Conservation (phyloP, 1,139 yeast genomes). For the Kodamaea sp. region DNA sequence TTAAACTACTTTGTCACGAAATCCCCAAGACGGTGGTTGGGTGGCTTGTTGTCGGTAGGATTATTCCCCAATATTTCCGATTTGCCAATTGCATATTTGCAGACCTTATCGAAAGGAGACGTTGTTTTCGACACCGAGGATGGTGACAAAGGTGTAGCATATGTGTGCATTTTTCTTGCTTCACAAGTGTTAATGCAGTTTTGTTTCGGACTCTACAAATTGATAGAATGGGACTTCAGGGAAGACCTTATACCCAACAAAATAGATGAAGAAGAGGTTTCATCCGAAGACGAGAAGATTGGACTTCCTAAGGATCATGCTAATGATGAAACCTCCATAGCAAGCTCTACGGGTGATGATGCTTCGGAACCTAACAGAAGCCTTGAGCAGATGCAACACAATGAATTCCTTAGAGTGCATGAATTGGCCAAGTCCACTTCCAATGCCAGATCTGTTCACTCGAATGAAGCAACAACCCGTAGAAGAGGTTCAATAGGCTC, state of each 20-base stretch:
- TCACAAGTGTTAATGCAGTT: slow-evolving; percentile 72
- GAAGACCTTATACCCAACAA: slow-evolving; percentile 22
- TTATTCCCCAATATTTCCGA: slow-evolving; percentile 75
- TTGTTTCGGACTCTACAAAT: slow-evolving; percentile 70
- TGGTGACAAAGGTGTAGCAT: slow-evolving; percentile 81
- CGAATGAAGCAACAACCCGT: slow-evolving; percentile 4
- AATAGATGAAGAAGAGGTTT: slow-evolving; percentile 2
- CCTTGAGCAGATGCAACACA: slow-evolving; percentile 18
- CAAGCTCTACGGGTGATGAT: slow-evolving; percentile 3
- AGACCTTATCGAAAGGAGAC: slow-evolving; percentile 70
- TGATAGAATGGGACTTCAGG: slow-evolving; percentile 72
- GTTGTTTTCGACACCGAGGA: slow-evolving; percentile 55
- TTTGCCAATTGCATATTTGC: slow-evolving; percentile 86
- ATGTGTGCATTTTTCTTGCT: slow-evolving; percentile 76
- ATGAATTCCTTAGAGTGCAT: slow-evolving; percentile 21
- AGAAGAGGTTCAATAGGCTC: slow-evolving; percentile 12
- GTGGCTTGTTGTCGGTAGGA: slow-evolving; percentile 70
- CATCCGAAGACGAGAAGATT: slow-evolving; percentile 6
- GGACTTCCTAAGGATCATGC: background rate
- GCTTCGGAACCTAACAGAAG: background rate
- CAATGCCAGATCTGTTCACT: slow-evolving; percentile 10
- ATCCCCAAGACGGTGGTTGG: slow-evolving; percentile 74
- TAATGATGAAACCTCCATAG: slow-evolving; percentile 8
- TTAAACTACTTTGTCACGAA: slow-evolving; percentile 37
- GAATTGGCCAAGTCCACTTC: slow-evolving; percentile 12